Base-by-base conservation (phyloP, 2,329 filamentous ascomycete genomes). In the Diaporthe helianthi region DNA sequence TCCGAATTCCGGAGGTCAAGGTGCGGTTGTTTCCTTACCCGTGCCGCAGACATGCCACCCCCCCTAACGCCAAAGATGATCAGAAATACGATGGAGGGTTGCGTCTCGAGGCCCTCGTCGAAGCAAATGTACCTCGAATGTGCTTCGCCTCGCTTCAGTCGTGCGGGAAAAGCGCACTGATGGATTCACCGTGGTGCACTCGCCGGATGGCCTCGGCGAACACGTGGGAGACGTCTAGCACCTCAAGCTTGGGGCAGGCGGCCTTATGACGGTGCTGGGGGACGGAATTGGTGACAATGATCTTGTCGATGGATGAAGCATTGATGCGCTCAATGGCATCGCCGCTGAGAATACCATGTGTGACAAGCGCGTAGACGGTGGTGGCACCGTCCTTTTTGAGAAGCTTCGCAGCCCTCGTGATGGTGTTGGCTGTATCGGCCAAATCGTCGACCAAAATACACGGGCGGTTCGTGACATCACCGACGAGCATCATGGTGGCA, bases 151-250 rank as follows among this genome's bases (percentile, higher is more conserved):
- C 9, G 49, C 69, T 79, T 79, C 76, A 94, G 78, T 93, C 91
- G 80, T 93, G 92, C 78, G 94, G 91, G 81, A 99, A 99, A 64
- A 99, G 86, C 71, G 96, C 93, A 79, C 94, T 97, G 82, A 99
- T 97, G 77, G 93, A 97, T 83, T 99, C 96, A 76, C 96, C 96
- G 80, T 98, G 94, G 81, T 99, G 96, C 70, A 98, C 95, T 72
- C 96, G 90, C 72, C 96, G 92, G 75, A 98, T 98, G 63, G 96
- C 93, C 86, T 98, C 95, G 70, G 93, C 94, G 79, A 98, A 98
- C 69, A 98, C 90, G 74, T 93, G 91, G 66, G 93, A 93, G 71
- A 98, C 90, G 77, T 98, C 95, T 72, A 99, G 83, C 61, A 98
- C 92, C 79, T 97, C 94, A 64, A 99, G 84, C 83, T 98, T 98